phyloP scores from a whole-genome alignment of 2,329 filamentous ascomycete species.

The Phialophora expanda region DNA sequence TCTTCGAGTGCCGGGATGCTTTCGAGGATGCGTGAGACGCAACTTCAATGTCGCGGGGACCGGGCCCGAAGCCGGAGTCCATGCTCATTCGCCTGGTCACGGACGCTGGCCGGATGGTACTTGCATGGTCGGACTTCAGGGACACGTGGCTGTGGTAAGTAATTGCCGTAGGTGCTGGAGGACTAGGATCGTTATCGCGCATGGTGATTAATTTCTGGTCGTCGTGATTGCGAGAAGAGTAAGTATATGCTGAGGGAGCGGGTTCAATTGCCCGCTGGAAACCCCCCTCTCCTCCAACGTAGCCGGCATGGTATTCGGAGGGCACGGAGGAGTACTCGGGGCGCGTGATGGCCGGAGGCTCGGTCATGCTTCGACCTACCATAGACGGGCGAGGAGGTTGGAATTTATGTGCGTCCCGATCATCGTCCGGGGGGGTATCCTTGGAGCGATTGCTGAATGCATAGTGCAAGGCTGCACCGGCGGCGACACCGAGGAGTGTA shows the following conservation, averaged over 20 bases:
- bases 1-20: constrained; percentile 21
- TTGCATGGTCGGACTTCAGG: constrained; percentile 23
- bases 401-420: constrained; percentile 12
- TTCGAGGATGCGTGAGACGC: constrained; percentile 21
- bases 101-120: constrained; percentile 24
- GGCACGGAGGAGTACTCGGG: constrained; percentile 28
- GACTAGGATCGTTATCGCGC: constrained; percentile 34
- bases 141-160: not conserved
- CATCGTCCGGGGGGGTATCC: constrained; percentile 17
- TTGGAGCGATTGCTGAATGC: constrained; percentile 65
- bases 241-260: constrained; percentile 29
- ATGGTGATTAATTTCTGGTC: constrained; percentile 35
- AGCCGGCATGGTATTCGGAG: constrained; percentile 19
- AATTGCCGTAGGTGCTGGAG: not conserved
- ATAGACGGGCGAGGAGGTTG: constrained; percentile 18
- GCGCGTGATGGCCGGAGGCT: constrained; percentile 20
- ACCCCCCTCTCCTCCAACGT: not conserved
- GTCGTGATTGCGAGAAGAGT: constrained; percentile 16
- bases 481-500: constrained; percentile 77
- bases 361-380: constrained; percentile 27
- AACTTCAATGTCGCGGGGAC: constrained; percentile 16
- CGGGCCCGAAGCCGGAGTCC: constrained; percentile 31
- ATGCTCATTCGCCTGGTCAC: constrained; percentile 26
- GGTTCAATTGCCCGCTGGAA: constrained; percentile 34
- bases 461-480: constrained; percentile 77